Evolutionary conservation across 257 asterid genomes (phyloP), one percentile per base, ranked within the genome.

Genomic region (Solanum tarapatanum): DNA sequence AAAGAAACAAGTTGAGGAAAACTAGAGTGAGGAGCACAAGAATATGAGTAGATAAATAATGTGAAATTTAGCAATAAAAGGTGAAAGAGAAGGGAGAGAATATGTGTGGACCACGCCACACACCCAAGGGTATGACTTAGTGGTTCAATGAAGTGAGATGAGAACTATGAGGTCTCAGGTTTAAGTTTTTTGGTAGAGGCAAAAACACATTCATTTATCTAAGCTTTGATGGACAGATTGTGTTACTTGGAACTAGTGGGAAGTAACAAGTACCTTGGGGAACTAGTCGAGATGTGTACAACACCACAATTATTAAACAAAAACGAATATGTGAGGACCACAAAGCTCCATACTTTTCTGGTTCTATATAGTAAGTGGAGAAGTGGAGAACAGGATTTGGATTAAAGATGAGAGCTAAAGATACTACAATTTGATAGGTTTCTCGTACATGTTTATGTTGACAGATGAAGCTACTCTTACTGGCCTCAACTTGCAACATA

Each of bases 261-360:
- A 74, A 3, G 24, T 55, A 55, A 1, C 66, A 19, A 7, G 0
- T 55, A 55, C 24, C 66, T 55, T 55, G 64, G 17, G 64, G 64
- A 55, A 6, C n/a, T 55, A 55, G 24, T 55, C 0, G 24, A 55
- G 66, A 55, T 55, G 66, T 19, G 24, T 55, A 55, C n/a, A 7
- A 35, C 19, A 74, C 51, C 19, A 5, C 30, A 3, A 21, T 19
- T 21, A 74, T 35, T 19, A 87, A 86, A 86, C 89, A 72, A 86
- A 80, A 88, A 32, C 87, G 91, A 92, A 88, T 89, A 86, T 80
- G 92, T 86, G 91, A 93, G 98, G 97, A 93, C 98, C 98, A 93
- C 96, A 43, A 43, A 89, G 93, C 89, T 91, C 93, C 96, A 92
- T 91, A 87, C 88, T 88, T 83, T 89, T 90, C 85, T 48, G 26